A percentile compares a stretch with the other conserved stretches of the same genome.
phyloP scores from a whole-genome alignment of 371 early-diverging fungal species.

The Lichtheimia hyalospora region DNA sequence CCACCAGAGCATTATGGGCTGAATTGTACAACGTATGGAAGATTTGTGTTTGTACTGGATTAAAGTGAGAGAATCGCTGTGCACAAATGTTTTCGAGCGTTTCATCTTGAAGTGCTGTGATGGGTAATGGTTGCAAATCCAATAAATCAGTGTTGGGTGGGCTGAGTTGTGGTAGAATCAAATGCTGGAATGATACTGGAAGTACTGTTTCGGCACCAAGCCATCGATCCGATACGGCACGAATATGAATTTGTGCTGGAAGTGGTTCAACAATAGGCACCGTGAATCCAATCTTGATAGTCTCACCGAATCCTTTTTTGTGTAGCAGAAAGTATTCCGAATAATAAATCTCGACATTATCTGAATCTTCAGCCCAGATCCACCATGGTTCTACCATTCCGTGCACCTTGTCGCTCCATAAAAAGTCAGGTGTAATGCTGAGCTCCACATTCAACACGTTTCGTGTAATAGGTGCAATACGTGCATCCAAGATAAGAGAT shows the following conservation, averaged over 20 bases:
- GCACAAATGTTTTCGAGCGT: conserved; percentile 79
- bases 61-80: conserved; percentile 88
- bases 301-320: conserved; percentile 50
- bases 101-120: conserved; percentile 80
- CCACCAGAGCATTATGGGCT: conserved; percentile 86
- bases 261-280: conserved; percentile 88
- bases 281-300: conserved; percentile 77
- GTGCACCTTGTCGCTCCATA: conserved; percentile 90
- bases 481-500: conserved; percentile 71
- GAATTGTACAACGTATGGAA: conserved; percentile 94
- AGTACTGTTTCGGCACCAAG: conserved; percentile 84
- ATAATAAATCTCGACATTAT: conserved; percentile 57
- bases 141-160: conserved; percentile 89
- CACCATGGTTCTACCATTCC: conserved; percentile 90
- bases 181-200: conserved; percentile 87
- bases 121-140: conserved; percentile 85
- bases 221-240: conserved; percentile 94
- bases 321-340: conserved; percentile 55
- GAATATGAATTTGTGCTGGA: conserved; percentile 86
- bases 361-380: conserved; percentile 91
- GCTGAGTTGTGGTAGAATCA: conserved; percentile 81
- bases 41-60: conserved; percentile 97
- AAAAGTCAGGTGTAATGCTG: conserved; percentile 81
- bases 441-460: conserved; percentile 83
- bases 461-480: conserved; percentile 90